Conservation (phyloP, 73 alveolate genomes). For the Effrenium voratum region DNA sequence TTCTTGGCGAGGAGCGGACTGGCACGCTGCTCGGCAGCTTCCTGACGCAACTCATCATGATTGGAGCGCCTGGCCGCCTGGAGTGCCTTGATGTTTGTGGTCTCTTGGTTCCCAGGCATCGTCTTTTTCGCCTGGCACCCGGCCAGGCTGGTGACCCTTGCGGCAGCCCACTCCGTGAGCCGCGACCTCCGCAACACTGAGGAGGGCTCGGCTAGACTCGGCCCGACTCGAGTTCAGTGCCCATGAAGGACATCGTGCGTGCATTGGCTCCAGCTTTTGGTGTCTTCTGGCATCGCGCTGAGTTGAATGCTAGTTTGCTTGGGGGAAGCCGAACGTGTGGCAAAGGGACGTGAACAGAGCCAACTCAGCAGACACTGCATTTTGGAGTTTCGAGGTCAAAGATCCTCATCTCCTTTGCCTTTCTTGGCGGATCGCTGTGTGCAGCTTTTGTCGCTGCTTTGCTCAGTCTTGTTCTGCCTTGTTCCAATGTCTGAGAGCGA, state of each 20-base stretch:
- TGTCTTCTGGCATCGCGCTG: not conserved
- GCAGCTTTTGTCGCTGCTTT: slow-evolving; percentile 65
- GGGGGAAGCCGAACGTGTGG: not conserved
- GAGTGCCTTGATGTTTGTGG: not conserved
- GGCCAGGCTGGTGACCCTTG: slow-evolving; percentile 55
- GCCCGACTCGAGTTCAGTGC: too few species aligned
- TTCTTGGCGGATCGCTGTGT: slow-evolving; percentile 83
- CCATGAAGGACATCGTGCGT: slow-evolving; percentile 27
- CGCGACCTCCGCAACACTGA: slow-evolving; percentile 26
- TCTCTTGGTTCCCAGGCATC: too few species aligned
- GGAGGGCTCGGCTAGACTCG: too few species aligned
- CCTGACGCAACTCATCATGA: slow-evolving; percentile 65
- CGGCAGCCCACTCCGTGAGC: slow-evolving; percentile 54
- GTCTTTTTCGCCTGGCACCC: too few species aligned
- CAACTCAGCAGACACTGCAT: not conserved
- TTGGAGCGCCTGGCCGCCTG: slow-evolving; percentile 9
- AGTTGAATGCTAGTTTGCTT: not conserved
- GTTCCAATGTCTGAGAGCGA: not conserved
- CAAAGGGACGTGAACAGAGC: not conserved
- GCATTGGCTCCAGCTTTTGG: slow-evolving; percentile 85
- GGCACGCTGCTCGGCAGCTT: slow-evolving; percentile 76
- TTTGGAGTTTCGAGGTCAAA: slow-evolving; percentile 10
- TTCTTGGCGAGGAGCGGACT: slow-evolving; percentile 8
- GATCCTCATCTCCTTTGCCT: slow-evolving; percentile 62
- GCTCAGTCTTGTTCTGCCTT: too few species aligned